Conservation (phyloP, 2,329 filamentous ascomycete species). For the Colletotrichum limetticola region DNA sequence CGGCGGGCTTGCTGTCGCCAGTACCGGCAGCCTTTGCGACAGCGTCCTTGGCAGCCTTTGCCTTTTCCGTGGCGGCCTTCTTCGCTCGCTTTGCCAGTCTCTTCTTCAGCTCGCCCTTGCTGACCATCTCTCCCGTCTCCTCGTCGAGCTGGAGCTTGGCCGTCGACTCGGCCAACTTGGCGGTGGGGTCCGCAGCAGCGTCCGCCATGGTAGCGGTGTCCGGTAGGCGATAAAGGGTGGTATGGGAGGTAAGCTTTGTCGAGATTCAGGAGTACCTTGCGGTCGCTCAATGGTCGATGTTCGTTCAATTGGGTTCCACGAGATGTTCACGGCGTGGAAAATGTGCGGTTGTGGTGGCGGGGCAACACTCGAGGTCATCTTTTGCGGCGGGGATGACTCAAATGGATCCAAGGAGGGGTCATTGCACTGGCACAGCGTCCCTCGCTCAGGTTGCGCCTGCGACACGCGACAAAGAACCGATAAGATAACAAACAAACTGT, state of each 20-base stretch:
- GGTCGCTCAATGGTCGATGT: neutral
- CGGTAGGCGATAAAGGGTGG: neutral
- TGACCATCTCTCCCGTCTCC: slow-evolving; percentile 74
- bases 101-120: slow-evolving; percentile 73
- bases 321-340: slow-evolving; percentile 15
- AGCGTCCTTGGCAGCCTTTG: slow-evolving; percentile 53
- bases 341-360: slow-evolving; percentile 27
- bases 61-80: slow-evolving; percentile 64
- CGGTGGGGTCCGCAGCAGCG: slow-evolving; percentile 56
- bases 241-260: rapidly evolving
- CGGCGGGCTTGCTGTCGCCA: slow-evolving; percentile 39
- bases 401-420: slow-evolving; percentile 28
- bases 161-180: slow-evolving; percentile 62
- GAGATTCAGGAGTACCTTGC: neutral
- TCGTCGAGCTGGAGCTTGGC: slow-evolving; percentile 72
- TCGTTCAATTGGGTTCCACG: slow-evolving; percentile 15
- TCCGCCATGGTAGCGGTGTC: slow-evolving; percentile 54
- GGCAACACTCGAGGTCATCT: slow-evolving; percentile 21
- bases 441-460: neutral
- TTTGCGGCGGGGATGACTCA: slow-evolving; percentile 33
- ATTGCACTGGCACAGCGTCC: neutral
- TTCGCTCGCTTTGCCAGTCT: slow-evolving; percentile 67
- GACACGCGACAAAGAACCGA: slow-evolving; percentile 7
- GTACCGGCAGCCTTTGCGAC: slow-evolving; percentile 44
- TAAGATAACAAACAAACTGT: slow-evolving; percentile 24